Evolutionary conservation across 1,284 basidiomycete species (phyloP), one percentile per base, ranked within the genome.

Genomic region (Apiotrichum domesticum): DNA sequence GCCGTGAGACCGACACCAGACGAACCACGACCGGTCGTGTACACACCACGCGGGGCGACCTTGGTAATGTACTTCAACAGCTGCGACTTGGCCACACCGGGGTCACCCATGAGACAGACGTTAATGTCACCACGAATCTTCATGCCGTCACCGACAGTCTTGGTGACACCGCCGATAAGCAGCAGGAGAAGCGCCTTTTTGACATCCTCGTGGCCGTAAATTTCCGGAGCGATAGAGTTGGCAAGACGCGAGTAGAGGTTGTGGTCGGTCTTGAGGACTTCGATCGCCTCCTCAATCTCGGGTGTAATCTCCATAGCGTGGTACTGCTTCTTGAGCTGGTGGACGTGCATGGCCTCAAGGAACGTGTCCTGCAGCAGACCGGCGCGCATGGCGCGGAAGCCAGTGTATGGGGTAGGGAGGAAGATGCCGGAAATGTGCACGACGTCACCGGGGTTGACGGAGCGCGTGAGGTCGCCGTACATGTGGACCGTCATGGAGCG

Each of bases 11-110:
- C 96, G 49, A 98, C 96, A 34, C 96, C 96, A 1, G 92, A 96
- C 7, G 92, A 97, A 66, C 96, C 96, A 71, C 95, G 90, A 62
- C 96, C 96, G 3, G 96, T 98, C 3, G 96, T 98, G 73, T 99
- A 99, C 35, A 99, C 87, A 10, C 96, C 96, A 63, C 96, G 83
- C 11, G 96, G 96, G 1, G 96, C 96, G 59, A 99, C 88, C 76
- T 98, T 98, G 52, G 93, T 90, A 68, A 99, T 98, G 71, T 98
- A 98, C 79, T 98, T 98, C 63, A 98, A 82, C 55, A 98, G 74
- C 75, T 98, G 96, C 34, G 93, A 97, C 78, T 99, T 99, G 66
- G 96, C 96, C 61, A 98, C 95, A 86, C 96, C 96, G 51, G 96
- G 96, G 77, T 99, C 96, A 68, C 96, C 96, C 96, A 99, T 98